These are phyloP conservation scores for Amphicarpaea edgeworthii DNA, from an alignment of 306 rosid genomes.

Conservation along the genomic window DNA sequence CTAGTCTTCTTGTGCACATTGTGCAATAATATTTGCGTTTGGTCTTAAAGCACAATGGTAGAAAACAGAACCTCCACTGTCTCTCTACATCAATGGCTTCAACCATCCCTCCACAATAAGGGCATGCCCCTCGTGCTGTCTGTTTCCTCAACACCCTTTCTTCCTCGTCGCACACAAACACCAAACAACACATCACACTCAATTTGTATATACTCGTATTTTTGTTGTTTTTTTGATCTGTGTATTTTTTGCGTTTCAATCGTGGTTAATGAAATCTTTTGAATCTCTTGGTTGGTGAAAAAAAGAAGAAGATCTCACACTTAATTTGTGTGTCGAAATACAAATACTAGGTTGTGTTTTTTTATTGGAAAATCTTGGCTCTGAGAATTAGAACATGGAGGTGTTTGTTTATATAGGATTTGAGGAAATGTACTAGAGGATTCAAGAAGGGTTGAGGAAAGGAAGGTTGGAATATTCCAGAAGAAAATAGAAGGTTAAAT, in stretches of 20 bases:
- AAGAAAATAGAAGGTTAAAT: neutral
- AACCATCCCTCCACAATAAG: constrained; percentile 83
- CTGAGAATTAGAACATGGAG: no score
- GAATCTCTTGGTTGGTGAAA: no score
- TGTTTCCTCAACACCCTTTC: constrained; percentile 70
- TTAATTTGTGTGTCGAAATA: neutral
- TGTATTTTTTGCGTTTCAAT: no score
- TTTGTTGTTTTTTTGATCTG: no score
- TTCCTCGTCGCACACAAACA: constrained; percentile 74
- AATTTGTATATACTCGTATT: no score
- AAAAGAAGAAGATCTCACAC: no score
- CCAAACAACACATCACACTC: constrained; percentile 78
- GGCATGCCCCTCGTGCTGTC: constrained; percentile 74
- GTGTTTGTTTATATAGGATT: no score
- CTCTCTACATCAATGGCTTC: constrained; percentile 69
- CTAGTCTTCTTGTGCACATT: constrained; percentile 54
- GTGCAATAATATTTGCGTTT: constrained; percentile 65
- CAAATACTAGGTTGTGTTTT: neutral
- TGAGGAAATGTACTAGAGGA: neutral
- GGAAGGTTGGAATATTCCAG: neutral
- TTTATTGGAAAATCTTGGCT: no score
- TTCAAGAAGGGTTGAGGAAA: neutral
- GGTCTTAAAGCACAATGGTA: constrained; percentile 66
- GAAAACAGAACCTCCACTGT: constrained; percentile 72
- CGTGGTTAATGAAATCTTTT: no score